Base-by-base conservation (phyloP, 2,329 filamentous ascomycete genomes). In the Penicillium sp. region DNA sequence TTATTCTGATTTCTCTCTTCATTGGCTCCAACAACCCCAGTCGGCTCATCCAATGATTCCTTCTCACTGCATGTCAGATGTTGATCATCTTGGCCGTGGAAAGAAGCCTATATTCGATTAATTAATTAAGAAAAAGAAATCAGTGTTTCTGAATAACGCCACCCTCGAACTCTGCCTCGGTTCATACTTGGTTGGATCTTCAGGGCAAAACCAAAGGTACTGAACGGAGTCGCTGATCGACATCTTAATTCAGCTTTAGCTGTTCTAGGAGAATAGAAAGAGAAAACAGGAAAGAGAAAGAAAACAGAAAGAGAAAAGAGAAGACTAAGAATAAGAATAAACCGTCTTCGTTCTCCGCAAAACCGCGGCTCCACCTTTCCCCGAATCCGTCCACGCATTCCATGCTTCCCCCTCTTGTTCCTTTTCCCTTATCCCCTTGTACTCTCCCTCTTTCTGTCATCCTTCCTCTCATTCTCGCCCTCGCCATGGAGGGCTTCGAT, bases 401-500 rank as follows among this genome's bases (percentile, higher is more conserved):
- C 48, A 40, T 40, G 41, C 34, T 22, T 23, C 38, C 38, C 39
- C 35, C 26, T 28, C 27, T 41, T 34, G 34, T 44, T 42, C 44
- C 39, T 35, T 43, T 37, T 43, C 44, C 40, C 43, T 35, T 46
- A 39, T 42, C n/a, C 48, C 47, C 42, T 35, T 38, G 41, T 24
- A 46, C 44, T 36, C 40, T 47, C 24, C 46, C 42, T 40, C 40
- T 23, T 38, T 24, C 34, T 46, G 46, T 52, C 41, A 34, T 26
- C n/a, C 11, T 18, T 38, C 31, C 28, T 41, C 20, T 26, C 37
- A 23, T 42, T 26, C 18, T 37, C 45, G 35, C 57, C 50, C 49
- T 58, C 57, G 63, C 58, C 51, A 75, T 75, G 73, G 78, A 81
- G 61, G 74, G 77, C 65, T 81, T 78, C 68, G 78, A 81, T 64